These are phyloP conservation scores for Paecilomyces sp. DNA, from an alignment of 2,329 filamentous ascomycete genomes.

Conservation along the genomic window DNA sequence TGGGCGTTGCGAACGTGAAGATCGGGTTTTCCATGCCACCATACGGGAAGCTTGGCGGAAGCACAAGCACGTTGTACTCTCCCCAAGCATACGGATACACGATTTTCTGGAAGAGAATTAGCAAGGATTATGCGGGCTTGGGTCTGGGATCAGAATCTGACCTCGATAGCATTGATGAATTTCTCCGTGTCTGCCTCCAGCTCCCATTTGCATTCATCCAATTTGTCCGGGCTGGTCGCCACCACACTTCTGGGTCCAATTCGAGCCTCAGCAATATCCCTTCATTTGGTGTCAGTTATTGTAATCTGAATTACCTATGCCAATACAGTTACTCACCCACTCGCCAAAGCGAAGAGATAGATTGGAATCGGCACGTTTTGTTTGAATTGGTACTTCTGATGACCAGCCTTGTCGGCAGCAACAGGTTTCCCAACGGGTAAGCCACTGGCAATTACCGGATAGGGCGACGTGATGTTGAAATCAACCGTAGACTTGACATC, in stretches of 20 bases:
- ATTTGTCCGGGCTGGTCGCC: constrained; percentile 79
- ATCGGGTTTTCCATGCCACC: constrained; percentile 83
- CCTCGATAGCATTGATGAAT: constrained; percentile 80
- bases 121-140: neutral
- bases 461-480: constrained; percentile 77
- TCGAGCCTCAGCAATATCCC: constrained; percentile 76
- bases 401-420: constrained; percentile 47
- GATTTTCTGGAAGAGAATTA: constrained; percentile 37
- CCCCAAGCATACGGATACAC: constrained; percentile 91
- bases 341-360: constrained; percentile 89
- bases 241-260: constrained; percentile 83
- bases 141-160: constrained; percentile 35
- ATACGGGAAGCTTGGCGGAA: constrained; percentile 86
- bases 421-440: constrained; percentile 50
- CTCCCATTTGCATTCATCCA: constrained; percentile 81
- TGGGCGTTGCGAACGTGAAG: constrained; percentile 91
- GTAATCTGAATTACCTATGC: neutral
- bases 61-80: constrained; percentile 85
- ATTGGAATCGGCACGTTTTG: constrained; percentile 89
- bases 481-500: constrained; percentile 94
- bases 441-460: constrained; percentile 89
- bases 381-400: constrained; percentile 71
- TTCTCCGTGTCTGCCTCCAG: constrained; percentile 85
- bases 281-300: constrained; percentile 34
- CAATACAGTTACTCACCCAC: constrained; percentile 31